Base-by-base conservation (phyloP, 2,329 filamentous ascomycete species). In the Curvularia hawaiiensis region DNA sequence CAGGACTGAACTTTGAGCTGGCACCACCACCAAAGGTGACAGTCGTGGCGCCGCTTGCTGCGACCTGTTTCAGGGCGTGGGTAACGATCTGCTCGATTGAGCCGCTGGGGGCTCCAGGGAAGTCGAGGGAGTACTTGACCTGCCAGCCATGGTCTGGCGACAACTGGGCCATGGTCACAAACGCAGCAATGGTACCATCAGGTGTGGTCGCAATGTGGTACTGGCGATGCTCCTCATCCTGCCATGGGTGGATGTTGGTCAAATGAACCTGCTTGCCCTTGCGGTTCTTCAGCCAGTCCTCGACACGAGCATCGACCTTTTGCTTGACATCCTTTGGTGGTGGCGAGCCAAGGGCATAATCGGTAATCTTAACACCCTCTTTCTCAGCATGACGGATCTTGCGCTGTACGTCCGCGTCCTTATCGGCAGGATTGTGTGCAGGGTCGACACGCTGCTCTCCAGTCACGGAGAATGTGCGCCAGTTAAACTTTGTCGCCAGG, bases 81-180 rank as follows among this genome's bases (percentile, higher is more conserved):
- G 90, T 86, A 67, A 96, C 90, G 40, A 95, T 85, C 40, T 89
- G 84, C 79, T 97, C 93, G 62, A 97, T 97, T 33, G 90, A 89
- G 46, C 93, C 93, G 44, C 87, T 91, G n/a, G 93, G 90, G 0
- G 92, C 86, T 26, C 86, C 87, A 0, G 92, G 93, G 82, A 97
- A 97, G 77, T 97, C 92, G 53, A 97, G 86, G n/a, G 90, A 90
- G 82, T 95, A 97, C 80, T 97, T 97, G 73, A 97, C 89, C 80
- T 97, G 93, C 87, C 92, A 96, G 53, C 93, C 93, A 73, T 96
- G 86, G 35, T 85, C 82, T 2, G 92, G 91, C 3, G 90, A 86
- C 28, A 97, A 85, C 75, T 92, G 90, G 52, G 90, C 90, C 68
- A 97, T 82, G 9, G 94, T 88, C n/a, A 94, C 89, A 57, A 97